Base-by-base conservation (phyloP, 202 grass and related monocot genomes). In the Carex sylvatica region DNA sequence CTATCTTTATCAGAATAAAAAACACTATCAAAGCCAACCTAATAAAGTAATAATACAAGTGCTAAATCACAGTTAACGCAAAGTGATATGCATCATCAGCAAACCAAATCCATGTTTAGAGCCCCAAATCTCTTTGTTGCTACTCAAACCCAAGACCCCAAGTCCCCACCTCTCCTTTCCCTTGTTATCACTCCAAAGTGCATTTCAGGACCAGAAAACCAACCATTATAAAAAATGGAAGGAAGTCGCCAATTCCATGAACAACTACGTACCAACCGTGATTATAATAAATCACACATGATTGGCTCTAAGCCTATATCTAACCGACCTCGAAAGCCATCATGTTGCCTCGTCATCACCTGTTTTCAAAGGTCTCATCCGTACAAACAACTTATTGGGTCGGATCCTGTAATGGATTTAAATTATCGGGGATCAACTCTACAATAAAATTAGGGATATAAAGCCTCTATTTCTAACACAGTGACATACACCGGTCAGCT, bases 81-180 rank as follows among this genome's bases (percentile, higher is more conserved):
- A 82, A 68, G 59, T 82, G 72, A 38, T 15, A n/a, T 62, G 76
- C 64, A 70, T 51, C 20, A 82, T 36, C 1, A 82, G 11, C 61
- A 65, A 68, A 82, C 80, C 80, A 82, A 56, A 22, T 82, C 80
- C 80, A 54, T 82, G 80, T 82, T 68, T 82, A 20, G 51, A 82
- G 80, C 40, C 40, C 35, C 28, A 68, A 82, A 65, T 82, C 66
- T 42, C 80, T 70, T 82, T 54, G 64, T 82, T 82, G 15, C 55
- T 69, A 82, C 80, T 82, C 42, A 26, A 82, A 67, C 22, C 24
- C 63, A 82, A 82, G 44, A 52, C 63, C 80, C 3, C 46, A 55
- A 82, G 44, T 52, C 63, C 80, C 80, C 80, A 82, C 63, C 40
- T 49, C 79, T 33, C 14, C 42, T 54, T 40, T 38, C 5, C 36